Base-by-base conservation (phyloP, 352 stramenopile genomes). In the Phytophthora brassicae region DNA sequence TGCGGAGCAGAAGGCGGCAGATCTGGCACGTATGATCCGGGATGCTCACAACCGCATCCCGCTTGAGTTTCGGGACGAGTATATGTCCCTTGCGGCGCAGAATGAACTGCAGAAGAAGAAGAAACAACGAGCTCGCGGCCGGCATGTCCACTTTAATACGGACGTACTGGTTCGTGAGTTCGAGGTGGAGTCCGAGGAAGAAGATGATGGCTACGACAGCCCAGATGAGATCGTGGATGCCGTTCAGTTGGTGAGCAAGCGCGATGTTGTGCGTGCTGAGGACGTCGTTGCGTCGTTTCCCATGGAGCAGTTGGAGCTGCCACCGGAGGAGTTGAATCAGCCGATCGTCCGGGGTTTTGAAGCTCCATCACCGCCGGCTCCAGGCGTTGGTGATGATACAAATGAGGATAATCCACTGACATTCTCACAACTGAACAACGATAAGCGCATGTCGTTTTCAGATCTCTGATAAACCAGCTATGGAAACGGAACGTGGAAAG, bases 121-220 rank as follows among this genome's bases (percentile, higher is more conserved):
- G 45, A 82, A 78, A 36, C 59, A 63, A 56, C 60, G 54, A 4
- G 48, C 44, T 51, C 48, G 49, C 20, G 60, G 52, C 50, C 75
- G 74, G 49, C 66, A 68, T 20, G 59, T 90, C 49, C 67, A 44
- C 38, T 90, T 85, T 53, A 71, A 84, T 44, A 52, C 65, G 23
- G 70, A 74, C 22, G 60, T 77, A 55, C 66, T 77, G 28, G 64
- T 59, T 38, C 72, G 72, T 36, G 77, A 88, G 66, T 88, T 88
- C 46, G 81, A 90, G 24, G 75, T 85, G 33, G 70, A 79, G 62
- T 84, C 75, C 1, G 74, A 84, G 49, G 72, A 81, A 4, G 76
- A 85, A 29, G 72, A 76, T 17, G 72, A 80, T 9, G 64, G 56
- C 13, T 71, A 66, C 22, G 46, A 79, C 38, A 70, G 63, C 26